A percentile compares a stretch with the other conserved stretches of the same genome.
Conservation (phyloP, 2,329 filamentous ascomycete genomes). For the Pyricularia pennisetigena region DNA sequence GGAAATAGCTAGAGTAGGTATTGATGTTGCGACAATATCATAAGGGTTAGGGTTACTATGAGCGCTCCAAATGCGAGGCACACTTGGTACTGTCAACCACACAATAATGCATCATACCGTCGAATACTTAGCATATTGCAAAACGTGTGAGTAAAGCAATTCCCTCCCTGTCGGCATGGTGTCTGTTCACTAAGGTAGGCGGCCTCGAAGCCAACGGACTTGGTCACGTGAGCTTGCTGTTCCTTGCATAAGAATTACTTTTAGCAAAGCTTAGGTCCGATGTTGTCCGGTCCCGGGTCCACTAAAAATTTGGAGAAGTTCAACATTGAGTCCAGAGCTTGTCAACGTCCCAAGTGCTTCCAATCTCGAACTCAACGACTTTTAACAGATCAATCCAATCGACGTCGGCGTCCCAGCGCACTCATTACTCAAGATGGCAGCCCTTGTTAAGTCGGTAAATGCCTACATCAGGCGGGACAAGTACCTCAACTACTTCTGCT, state of each 20-base stretch:
- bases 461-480: conserved; percentile 79
- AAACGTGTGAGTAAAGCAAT: neutral
- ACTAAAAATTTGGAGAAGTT: conserved; percentile 5
- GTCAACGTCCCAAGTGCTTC: neutral
- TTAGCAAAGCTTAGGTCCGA: neutral
- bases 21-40: neutral
- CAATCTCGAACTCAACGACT: neutral
- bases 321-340: conserved; percentile 1
- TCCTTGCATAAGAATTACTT: neutral
- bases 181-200: neutral
- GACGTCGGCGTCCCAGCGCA: conserved; percentile 1
- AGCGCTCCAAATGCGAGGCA: neutral
- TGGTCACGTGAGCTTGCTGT: neutral
- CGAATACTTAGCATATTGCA: neutral
- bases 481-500: conserved; percentile 72
- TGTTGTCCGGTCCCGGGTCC: neutral
- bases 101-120: neutral
- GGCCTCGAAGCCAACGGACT: neutral
- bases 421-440: conserved; percentile 52
- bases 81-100: neutral
- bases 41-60: neutral
- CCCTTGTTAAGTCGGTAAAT: conserved; percentile 70
- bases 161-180: too few species aligned
- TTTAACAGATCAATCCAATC: neutral
- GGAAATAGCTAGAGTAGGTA: neutral